Evolutionary conservation across 257 asterid species (phyloP).

Genomic region (Asclepias syriaca): DNA sequence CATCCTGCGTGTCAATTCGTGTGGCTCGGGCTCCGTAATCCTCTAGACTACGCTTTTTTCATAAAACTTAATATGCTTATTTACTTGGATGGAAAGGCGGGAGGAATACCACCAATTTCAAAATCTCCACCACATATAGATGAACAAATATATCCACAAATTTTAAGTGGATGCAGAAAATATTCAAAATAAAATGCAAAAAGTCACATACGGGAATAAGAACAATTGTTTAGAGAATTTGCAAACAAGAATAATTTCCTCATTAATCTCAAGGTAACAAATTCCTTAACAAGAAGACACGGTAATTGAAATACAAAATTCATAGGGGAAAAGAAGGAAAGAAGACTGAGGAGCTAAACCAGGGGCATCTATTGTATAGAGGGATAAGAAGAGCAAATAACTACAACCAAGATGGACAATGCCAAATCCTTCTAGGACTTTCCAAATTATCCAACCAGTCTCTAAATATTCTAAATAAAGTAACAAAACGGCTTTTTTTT

Average conservation of each 20-base stretch:
- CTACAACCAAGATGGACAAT: constrained; percentile 23
- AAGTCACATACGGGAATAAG: neutral
- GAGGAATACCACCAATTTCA: too few relatives aligned
- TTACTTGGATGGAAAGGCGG: too few relatives aligned
- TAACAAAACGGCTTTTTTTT: constrained; percentile 10
- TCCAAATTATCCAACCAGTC: constrained; percentile 23
- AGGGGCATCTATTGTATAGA: constrained; percentile 9
- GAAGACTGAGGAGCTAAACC: neutral
- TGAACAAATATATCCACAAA: too few relatives aligned
- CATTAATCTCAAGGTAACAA: constrained; percentile 7
- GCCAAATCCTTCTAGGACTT: constrained; percentile 16
- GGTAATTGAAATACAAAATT: constrained; percentile 14
- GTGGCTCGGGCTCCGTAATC: too few relatives aligned
- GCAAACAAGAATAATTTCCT: constrained; percentile 13
- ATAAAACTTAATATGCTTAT: too few relatives aligned
- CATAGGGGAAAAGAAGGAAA: neutral
- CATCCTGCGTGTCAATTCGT: constrained; percentile 11
- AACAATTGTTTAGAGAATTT: neutral
- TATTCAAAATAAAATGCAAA: too few relatives aligned
- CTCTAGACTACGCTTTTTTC: too few relatives aligned
- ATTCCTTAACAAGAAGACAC: constrained; percentile 12
- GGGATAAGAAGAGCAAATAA: constrained; percentile 12
- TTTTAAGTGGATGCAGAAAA: too few relatives aligned
- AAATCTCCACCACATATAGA: too few relatives aligned
- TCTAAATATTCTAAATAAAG: constrained; percentile 30